Evolutionary conservation across 1,284 basidiomycete genomes (phyloP).

Genomic region (Blastosporella zonata): DNA sequence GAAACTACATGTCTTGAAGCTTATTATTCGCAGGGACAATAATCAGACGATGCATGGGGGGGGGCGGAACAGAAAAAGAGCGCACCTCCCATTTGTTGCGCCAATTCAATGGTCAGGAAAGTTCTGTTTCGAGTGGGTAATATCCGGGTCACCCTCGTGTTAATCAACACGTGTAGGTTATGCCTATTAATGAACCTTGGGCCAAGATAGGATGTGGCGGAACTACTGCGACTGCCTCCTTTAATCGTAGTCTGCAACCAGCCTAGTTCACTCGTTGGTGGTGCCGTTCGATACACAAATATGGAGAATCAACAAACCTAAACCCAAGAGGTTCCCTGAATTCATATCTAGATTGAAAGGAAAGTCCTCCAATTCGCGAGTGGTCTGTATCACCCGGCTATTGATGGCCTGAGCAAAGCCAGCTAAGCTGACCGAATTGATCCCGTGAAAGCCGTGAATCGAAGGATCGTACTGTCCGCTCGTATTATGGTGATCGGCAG

Average conservation of each 20-base stretch:
- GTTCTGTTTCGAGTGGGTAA: not conserved
- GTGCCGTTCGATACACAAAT: no score
- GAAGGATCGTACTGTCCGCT: conserved; percentile 23
- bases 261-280: conserved; percentile 14
- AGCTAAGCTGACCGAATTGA: conserved; percentile 24
- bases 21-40: conserved; percentile 19
- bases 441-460: conserved; percentile 24
- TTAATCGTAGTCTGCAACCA: conserved; percentile 25
- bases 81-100: conserved; percentile 24
- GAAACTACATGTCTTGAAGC: conserved; percentile 17
- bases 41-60: conserved; percentile 10
- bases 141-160: conserved; percentile 20
- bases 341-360: conserved; percentile 28
- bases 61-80: conserved; percentile 18
- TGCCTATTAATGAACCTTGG: conserved; percentile 24
- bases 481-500: conserved; percentile 22
- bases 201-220: conserved; percentile 30
- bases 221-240: conserved; percentile 25
- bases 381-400: conserved; percentile 22
- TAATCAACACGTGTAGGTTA: conserved; percentile 21
- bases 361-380: conserved; percentile 19
- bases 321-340: conserved; percentile 27
- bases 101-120: conserved; percentile 9
- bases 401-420: conserved; percentile 23
- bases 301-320: conserved; percentile 26